Percentiles rank a stretch among this genome's conserved stretches.
These are phyloP conservation scores for Diplotaxis tenuifolia DNA, from an alignment of 345 rosid genomes.

Conservation along the genomic window DNA sequence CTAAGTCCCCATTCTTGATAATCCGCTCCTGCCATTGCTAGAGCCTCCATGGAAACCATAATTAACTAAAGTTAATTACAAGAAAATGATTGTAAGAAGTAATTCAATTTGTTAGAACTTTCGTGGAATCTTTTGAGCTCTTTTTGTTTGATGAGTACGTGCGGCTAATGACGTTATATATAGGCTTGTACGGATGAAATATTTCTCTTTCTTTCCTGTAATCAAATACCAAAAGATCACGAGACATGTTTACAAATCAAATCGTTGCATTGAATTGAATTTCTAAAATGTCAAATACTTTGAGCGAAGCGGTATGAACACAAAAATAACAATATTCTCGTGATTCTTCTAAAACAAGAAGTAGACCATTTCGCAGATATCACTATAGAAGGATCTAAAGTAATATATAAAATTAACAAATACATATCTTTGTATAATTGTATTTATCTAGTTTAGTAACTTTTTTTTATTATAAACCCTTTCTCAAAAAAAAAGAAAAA, in stretches of 20 bases:
- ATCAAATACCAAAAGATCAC: slow-evolving; percentile 25
- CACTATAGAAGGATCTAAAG: not conserved
- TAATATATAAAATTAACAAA: too few species aligned
- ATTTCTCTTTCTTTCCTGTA: not conserved
- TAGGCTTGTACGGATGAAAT: slow-evolving; percentile 5
- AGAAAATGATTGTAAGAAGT: slow-evolving; percentile 1
- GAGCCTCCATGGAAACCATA: slow-evolving; percentile 43
- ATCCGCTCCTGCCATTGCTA: slow-evolving; percentile 50
- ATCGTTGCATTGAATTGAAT: slow-evolving; percentile 3
- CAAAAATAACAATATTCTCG: slow-evolving; percentile 20
- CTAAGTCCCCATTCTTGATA: slow-evolving; percentile 38
- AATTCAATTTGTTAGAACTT: slow-evolving; percentile 2
- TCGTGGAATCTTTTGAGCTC: not conserved
- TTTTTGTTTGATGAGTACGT: slow-evolving; percentile 19
- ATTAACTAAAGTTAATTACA: not conserved
- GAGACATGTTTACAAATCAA: slow-evolving; percentile 12
- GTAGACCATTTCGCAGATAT: not conserved
- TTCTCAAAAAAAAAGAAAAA: too few species aligned
- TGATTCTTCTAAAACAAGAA: slow-evolving; percentile 14
- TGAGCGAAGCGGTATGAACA: slow-evolving; percentile 2
- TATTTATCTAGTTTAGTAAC: too few species aligned
- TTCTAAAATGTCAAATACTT: slow-evolving; percentile 19
- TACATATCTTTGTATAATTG: too few species aligned
- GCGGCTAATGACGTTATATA: slow-evolving; percentile 11
- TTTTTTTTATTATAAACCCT: too few species aligned